These are phyloP conservation scores for Achaetomiella virescens DNA, from an alignment of 495 filamentous ascomycete species.

Conservation along the genomic window DNA sequence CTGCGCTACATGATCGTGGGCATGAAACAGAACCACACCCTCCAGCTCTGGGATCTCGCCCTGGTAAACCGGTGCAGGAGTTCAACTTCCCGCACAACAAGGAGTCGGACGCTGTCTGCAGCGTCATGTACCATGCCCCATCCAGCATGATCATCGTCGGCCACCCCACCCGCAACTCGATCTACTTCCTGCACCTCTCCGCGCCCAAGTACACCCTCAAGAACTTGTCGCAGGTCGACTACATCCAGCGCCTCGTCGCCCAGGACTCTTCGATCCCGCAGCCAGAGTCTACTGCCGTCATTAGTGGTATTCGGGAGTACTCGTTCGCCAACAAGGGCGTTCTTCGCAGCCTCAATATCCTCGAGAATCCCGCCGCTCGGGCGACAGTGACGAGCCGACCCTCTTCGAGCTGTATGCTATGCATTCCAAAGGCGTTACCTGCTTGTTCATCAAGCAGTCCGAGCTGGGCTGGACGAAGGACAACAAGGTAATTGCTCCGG, in stretches of 20 bases:
- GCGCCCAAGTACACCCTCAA: slow-evolving; percentile 82
- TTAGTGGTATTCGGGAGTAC: slow-evolving; percentile 92
- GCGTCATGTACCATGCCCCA: slow-evolving; percentile 82
- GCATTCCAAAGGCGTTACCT: slow-evolving; percentile 92
- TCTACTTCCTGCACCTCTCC: slow-evolving; percentile 93
- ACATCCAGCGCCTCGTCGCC: slow-evolving; percentile 64
- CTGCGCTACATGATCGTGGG: slow-evolving; percentile 92
- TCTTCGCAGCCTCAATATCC: slow-evolving; percentile 81
- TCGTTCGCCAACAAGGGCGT: slow-evolving; percentile 84
- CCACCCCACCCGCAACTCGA: slow-evolving; percentile 92
- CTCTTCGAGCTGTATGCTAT: slow-evolving; percentile 94
- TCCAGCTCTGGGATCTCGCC: slow-evolving; percentile 98
- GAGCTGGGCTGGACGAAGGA: slow-evolving; percentile 87
- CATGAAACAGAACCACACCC: slow-evolving; percentile 97
- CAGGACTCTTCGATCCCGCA: slow-evolving; percentile 70
- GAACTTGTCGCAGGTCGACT: slow-evolving; percentile 77
- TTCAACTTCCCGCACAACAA: slow-evolving; percentile 93
- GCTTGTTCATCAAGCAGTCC: slow-evolving; percentile 71
- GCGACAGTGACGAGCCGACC: slow-evolving; percentile 49
- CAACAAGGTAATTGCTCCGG: slow-evolving; percentile 68
- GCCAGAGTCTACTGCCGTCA: slow-evolving; percentile 88
- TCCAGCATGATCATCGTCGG: slow-evolving; percentile 91
- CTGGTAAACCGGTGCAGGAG: slow-evolving; percentile 92
- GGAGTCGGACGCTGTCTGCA: slow-evolving; percentile 95
- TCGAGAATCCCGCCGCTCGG: slow-evolving; percentile 53